Base-by-base conservation (phyloP, 805 yeast genomes). In the Cyberlindnera xylosilytica region DNA sequence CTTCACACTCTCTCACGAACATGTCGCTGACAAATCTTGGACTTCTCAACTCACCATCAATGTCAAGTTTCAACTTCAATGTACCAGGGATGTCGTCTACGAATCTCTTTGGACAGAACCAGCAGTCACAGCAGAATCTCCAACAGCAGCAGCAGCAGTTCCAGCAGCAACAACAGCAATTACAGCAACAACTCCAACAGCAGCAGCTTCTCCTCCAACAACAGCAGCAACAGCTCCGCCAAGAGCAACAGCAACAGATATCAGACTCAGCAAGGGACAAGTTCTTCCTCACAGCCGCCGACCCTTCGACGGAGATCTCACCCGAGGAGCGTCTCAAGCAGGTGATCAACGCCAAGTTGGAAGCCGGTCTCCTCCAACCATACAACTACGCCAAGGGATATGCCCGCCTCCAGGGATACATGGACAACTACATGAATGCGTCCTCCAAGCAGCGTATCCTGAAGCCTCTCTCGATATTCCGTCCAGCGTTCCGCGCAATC, bases 241-340 rank as follows among this genome's bases (percentile, higher is more conserved):
- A 36, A 13, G 49, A 45, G 15, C 52, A 48, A 26, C 50, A 45
- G 16, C 50, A 48, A 29, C 58, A 45, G 35, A 55, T 56, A 34
- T 62, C 69, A 2, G 91, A 86, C 42, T 81, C 93, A 2, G 96
- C 97, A 1, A 74, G 88, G 50, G 97, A 90, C 60, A 89, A 89
- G 62, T 91, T 91, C 64, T 90, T 91, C 66, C 66, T 91, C 37
- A 91, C 97, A 0, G 98, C 98, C 0, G 97, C 97, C 0, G 98
- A 91, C 61, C 98, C 98, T 5, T 86, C 96, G 0, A 87, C 91
- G 2, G 97, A 88, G 51, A 83, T 86, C 28, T 86, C 96, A 0
- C 96, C 97, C 0, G 97, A 90, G 58, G 97, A 89, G 58, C 73
- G 97, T 46, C 70, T 91, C 52, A 88, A 87, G 57, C 95, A 89